Evolutionary conservation across 306 rosid species (phyloP).

Genomic region (Senna tora): DNA sequence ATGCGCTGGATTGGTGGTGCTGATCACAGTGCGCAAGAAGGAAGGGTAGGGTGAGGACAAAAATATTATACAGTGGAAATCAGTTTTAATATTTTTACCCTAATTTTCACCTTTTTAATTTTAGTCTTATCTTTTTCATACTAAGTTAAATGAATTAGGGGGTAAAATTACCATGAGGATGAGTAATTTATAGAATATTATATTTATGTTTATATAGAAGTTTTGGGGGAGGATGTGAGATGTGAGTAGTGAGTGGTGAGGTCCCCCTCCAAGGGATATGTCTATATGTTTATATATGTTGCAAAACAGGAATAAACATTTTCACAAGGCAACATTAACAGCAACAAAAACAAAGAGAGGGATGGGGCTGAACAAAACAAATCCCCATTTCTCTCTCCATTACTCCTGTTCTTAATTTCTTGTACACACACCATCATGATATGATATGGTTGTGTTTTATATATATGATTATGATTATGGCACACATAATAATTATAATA

Average conservation of each 20-base stretch:
- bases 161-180: constrained; percentile 41
- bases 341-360: background rate
- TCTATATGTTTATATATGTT: constrained; percentile 60
- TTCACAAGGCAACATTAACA: background rate
- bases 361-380: background rate
- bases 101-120: constrained; percentile 8
- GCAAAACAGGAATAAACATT: constrained; percentile 45
- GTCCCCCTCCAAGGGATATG: constrained; percentile 40
- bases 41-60: background rate
- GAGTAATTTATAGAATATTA: constrained; percentile 46
- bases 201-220: constrained; percentile 31
- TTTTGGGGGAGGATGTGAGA: constrained; percentile 43
- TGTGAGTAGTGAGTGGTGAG: constrained; percentile 29
- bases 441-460: constrained; percentile 2
- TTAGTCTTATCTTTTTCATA: constrained; percentile 31
- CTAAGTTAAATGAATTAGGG: constrained; percentile 37
- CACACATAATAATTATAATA: constrained; percentile 29
- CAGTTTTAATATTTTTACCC: constrained; percentile 39
- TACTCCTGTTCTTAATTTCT: background rate
- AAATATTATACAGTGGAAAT: constrained; percentile 52
- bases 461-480: background rate
- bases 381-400: constrained; percentile 18
- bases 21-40: too few relatives aligned
- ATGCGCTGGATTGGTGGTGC: background rate
- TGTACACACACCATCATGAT: background rate